phyloP scores from a whole-genome alignment of 139 green algal species.

The Coelastrella sp. region DNA sequence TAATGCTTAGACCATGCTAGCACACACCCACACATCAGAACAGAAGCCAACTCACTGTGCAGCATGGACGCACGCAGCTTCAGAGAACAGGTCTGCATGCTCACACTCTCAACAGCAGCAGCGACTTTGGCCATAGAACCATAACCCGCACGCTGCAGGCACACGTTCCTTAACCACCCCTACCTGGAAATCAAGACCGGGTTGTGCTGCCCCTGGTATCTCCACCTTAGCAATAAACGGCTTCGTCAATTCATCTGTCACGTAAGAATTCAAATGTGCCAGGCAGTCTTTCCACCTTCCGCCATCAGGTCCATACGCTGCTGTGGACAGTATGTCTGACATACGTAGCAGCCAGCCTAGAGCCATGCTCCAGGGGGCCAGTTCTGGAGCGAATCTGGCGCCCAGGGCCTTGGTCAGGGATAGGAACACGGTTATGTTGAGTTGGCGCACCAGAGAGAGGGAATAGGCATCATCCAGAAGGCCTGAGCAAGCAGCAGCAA shows the following conservation, averaged over 20 bases:
- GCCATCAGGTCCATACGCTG: not conserved
- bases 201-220: not conserved
- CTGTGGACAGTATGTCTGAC: constrained; percentile 17
- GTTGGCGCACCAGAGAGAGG: constrained; percentile 17
- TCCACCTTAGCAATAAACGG: constrained; percentile 15
- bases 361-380: constrained; percentile 7
- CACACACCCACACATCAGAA: too few species aligned
- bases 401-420: constrained; percentile 1
- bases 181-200: constrained; percentile 12
- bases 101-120: too few species aligned
- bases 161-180: not conserved
- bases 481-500: not conserved
- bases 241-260: constrained; percentile 7
- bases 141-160: not conserved
- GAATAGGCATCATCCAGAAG: constrained; percentile 47
- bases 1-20: too few species aligned
- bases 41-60: too few species aligned
- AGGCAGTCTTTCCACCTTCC: constrained; percentile 3
- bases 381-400: not conserved
- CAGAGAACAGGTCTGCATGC: too few species aligned
- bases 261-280: not conserved
- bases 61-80: too few species aligned
- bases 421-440: constrained; percentile 15
- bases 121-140: not conserved
- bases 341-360: constrained; percentile 43